phyloP scores from a whole-genome alignment of 495 filamentous ascomycete genomes.

The Clohesyomyces aquaticus region DNA sequence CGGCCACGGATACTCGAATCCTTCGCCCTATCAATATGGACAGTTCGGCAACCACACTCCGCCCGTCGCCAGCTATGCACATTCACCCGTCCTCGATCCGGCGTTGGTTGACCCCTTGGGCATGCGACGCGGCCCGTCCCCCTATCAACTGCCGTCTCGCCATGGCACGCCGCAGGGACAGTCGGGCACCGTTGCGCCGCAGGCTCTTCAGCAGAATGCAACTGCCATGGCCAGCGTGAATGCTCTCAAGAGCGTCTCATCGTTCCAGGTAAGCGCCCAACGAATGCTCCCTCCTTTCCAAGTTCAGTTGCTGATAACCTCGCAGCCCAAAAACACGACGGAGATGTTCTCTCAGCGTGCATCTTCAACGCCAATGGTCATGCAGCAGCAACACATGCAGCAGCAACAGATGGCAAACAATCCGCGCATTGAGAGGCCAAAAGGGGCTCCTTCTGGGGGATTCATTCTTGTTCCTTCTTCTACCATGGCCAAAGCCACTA shows the following conservation, averaged over 20 bases:
- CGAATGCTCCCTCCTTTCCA: neutral
- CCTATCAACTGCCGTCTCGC: constrained; percentile 18
- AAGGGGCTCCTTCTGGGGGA: constrained; percentile 44
- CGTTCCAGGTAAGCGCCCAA: constrained; percentile 29
- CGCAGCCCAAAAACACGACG: constrained; percentile 30
- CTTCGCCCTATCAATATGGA: constrained; percentile 38
- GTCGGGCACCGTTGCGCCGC: constrained; percentile 44
- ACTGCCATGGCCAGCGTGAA: constrained; percentile 8
- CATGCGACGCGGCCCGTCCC: constrained; percentile 24
- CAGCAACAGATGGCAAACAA: constrained; percentile 13
- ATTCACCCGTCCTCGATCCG: constrained; percentile 16
- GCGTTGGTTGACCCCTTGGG: constrained; percentile 10
- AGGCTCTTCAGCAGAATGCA: constrained; percentile 42
- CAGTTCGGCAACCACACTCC: constrained; percentile 14
- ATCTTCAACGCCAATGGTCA: neutral
- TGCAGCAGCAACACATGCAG: neutral
- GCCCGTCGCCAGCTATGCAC: constrained; percentile 22
- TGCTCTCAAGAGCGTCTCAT: neutral
- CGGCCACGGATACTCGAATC: constrained; percentile 19
- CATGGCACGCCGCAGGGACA: constrained; percentile 19
- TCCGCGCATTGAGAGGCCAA: constrained; percentile 35
- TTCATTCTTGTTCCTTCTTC: constrained; percentile 49
- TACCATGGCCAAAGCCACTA: constrained; percentile 47
- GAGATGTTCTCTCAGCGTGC: constrained; percentile 27
- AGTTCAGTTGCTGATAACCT: constrained; percentile 1